These are phyloP conservation scores for Komagataella pseudopastoris DNA, from an alignment of 805 yeast species.

Conservation along the genomic window DNA sequence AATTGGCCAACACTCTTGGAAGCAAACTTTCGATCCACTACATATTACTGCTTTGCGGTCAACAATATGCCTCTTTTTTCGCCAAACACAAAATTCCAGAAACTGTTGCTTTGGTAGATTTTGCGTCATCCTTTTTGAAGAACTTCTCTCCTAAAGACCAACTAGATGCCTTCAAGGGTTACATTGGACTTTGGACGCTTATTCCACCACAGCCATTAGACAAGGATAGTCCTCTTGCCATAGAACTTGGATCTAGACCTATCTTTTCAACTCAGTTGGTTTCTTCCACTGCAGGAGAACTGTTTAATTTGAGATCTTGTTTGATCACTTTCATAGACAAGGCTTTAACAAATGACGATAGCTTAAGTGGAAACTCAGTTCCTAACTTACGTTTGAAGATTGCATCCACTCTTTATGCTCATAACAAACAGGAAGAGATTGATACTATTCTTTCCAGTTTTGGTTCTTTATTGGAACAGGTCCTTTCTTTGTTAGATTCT, in stretches of 20 bases:
- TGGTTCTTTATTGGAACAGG: neutral
- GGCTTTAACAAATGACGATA: slow-evolving; percentile 23
- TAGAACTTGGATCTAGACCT: slow-evolving; percentile 33
- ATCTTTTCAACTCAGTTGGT: slow-evolving; percentile 51
- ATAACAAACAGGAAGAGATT: neutral
- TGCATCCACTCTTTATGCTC: slow-evolving; percentile 13
- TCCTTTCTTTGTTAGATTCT: neutral
- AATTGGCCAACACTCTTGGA: slow-evolving; percentile 67
- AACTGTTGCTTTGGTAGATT: slow-evolving; percentile 55
- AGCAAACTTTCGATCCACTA: slow-evolving; percentile 52
- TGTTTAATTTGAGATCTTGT: slow-evolving; percentile 31
- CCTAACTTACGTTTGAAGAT: slow-evolving; percentile 28
- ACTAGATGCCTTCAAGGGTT: slow-evolving; percentile 37
- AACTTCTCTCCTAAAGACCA: slow-evolving; percentile 60
- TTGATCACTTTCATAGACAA: slow-evolving; percentile 44
- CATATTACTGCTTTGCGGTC: slow-evolving; percentile 67
- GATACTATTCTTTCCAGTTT: neutral
- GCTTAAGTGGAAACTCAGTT: slow-evolving; percentile 16
- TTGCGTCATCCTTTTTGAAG: slow-evolving; percentile 55
- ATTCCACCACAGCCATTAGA: slow-evolving; percentile 30
- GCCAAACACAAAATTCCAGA: slow-evolving; percentile 50
- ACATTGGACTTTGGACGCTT: slow-evolving; percentile 35
- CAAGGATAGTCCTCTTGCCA: slow-evolving; percentile 12
- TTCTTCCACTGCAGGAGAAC: slow-evolving; percentile 33
- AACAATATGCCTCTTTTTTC: slow-evolving; percentile 49